Evolutionary conservation across 2,329 filamentous ascomycete species (phyloP).

Genomic region (Penicillium sclerotiorum): DNA sequence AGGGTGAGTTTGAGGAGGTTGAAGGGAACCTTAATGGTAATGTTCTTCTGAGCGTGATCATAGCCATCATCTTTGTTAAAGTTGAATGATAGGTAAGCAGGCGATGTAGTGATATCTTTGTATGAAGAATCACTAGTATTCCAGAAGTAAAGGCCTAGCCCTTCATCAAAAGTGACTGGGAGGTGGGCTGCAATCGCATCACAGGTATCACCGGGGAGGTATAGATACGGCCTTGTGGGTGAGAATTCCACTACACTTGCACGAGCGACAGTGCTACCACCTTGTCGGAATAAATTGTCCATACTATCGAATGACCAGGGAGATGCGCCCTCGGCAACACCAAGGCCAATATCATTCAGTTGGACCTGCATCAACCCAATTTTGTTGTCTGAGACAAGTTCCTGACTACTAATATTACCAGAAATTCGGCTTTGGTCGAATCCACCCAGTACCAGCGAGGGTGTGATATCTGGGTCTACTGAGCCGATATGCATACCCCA

Average conservation of each 20-base stretch:
- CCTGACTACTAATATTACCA: slow-evolving; percentile 25
- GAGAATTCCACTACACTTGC: slow-evolving; percentile 27
- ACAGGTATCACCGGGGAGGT: slow-evolving; percentile 46
- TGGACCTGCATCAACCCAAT: slow-evolving; percentile 17
- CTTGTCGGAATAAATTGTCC: slow-evolving; percentile 20
- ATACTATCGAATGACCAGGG: slow-evolving; percentile 39
- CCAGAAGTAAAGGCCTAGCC: slow-evolving; percentile 49
- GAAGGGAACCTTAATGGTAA: slow-evolving; percentile 27
- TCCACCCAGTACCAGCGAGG: slow-evolving; percentile 46
- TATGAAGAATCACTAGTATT: slow-evolving; percentile 32
- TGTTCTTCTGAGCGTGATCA: not conserved
- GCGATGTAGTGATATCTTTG: slow-evolving; percentile 18
- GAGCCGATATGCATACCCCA: slow-evolving; percentile 50
- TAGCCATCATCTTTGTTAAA: slow-evolving; percentile 18
- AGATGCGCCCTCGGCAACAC: slow-evolving; percentile 44
- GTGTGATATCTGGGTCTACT: slow-evolving; percentile 31
- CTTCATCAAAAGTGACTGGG: slow-evolving; percentile 41
- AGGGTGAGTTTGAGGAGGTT: slow-evolving; percentile 26
- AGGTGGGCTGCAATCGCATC: slow-evolving; percentile 43
- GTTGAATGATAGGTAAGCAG: slow-evolving; percentile 26
- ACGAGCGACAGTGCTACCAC: not conserved
- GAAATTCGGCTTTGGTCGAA: slow-evolving; percentile 46
- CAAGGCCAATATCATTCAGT: slow-evolving; percentile 47
- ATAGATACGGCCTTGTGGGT: slow-evolving; percentile 43
- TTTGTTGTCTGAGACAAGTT: slow-evolving; percentile 15